These are phyloP conservation scores for Smallanthus sonchifolius DNA, from an alignment of 129 eudicot species.

Conservation along the genomic window DNA sequence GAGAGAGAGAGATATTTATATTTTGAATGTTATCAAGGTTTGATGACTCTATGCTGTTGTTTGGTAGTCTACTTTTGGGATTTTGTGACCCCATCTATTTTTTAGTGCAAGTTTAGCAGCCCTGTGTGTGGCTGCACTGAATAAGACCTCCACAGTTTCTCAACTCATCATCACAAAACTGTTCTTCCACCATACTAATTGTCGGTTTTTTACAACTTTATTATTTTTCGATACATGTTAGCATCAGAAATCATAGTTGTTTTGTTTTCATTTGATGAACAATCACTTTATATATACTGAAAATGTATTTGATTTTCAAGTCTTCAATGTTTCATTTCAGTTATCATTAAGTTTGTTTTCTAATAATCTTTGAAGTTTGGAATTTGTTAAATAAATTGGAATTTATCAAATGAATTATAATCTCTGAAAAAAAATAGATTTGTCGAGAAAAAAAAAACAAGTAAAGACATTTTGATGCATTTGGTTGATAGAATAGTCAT, in stretches of 20 bases:
- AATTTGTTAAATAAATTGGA: too few relatives aligned
- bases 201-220: background rate
- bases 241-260: background rate
- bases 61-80: slow-evolving; percentile 37
- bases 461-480: too few relatives aligned
- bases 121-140: slow-evolving; percentile 20
- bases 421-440: too few relatives aligned
- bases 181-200: slow-evolving; percentile 21
- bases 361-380: too few relatives aligned
- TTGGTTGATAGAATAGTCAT: too few relatives aligned
- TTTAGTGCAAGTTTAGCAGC: slow-evolving; percentile 32
- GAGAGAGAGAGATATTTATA: background rate
- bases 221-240: background rate
- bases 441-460: too few relatives aligned
- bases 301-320: too few relatives aligned
- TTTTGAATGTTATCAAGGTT: slow-evolving; percentile 5
- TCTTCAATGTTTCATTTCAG: too few relatives aligned
- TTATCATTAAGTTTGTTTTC: too few relatives aligned
- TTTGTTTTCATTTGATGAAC: too few relatives aligned
- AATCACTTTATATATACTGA: too few relatives aligned
- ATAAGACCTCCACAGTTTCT: slow-evolving; percentile 32
- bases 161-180: slow-evolving; percentile 26
- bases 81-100: slow-evolving; percentile 30
- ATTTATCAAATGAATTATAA: too few relatives aligned
- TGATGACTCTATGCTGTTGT: slow-evolving; percentile 34